phyloP scores from a whole-genome alignment of 2,329 filamentous ascomycete species.

The Aspergillus intermedius region DNA sequence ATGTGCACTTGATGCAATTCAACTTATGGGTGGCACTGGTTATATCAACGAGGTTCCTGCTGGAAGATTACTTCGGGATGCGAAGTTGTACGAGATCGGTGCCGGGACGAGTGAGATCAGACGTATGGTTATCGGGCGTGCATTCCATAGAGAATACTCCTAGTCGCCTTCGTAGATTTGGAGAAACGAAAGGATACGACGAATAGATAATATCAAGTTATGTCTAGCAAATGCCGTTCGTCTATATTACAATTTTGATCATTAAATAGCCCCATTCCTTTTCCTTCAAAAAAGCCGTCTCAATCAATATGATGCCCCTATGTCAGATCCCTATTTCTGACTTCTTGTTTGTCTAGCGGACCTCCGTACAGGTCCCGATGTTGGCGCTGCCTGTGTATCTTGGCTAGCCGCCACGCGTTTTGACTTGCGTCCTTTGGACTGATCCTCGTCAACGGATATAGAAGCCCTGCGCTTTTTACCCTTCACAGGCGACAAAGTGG shows the following conservation, averaged over 20 bases:
- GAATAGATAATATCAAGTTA: neutral
- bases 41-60: conserved; percentile 94
- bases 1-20: conserved; percentile 78
- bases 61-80: conserved; percentile 71
- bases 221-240: neutral
- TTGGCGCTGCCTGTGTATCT: conserved; percentile 3
- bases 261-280: neutral
- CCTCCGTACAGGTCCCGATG: conserved; percentile 18
- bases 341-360: conserved; percentile 25
- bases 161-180: conserved; percentile 3
- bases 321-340: conserved; percentile 3
- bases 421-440: conserved; percentile 9
- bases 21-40: conserved; percentile 89
- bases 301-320: neutral
- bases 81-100: conserved; percentile 89
- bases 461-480: conserved; percentile 20
- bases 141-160: conserved; percentile 79
- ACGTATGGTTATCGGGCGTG: conserved; percentile 87
- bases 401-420: conserved; percentile 18
- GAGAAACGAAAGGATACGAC: too few relatives aligned
- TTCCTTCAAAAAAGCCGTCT: neutral
- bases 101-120: conserved; percentile 92
- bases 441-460: conserved; percentile 3
- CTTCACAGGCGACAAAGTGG: conserved; percentile 5
- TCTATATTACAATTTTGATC: too few relatives aligned